Evolutionary conservation across 768 basidiomycete species (phyloP).

Genomic region (Collybiopsis luxurians): DNA sequence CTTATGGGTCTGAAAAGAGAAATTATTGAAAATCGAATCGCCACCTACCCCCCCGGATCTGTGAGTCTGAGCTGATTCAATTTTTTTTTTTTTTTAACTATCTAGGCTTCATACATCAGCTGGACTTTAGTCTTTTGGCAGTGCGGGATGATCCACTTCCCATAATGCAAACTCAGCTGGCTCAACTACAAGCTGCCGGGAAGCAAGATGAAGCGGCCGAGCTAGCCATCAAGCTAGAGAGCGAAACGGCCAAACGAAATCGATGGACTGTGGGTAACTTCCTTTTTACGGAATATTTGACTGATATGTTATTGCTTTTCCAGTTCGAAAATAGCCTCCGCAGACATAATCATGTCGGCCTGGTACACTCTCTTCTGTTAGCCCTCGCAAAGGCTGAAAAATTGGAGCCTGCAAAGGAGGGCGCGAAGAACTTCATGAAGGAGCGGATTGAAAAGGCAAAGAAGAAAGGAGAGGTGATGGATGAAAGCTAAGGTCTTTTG

Average conservation of each 20-base stretch:
- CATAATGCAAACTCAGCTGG: constrained; percentile 56
- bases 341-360: constrained; percentile 83
- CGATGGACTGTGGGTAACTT: constrained; percentile 71
- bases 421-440: constrained; percentile 43
- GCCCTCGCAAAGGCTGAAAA: constrained; percentile 71
- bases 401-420: constrained; percentile 49
- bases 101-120: constrained; percentile 44
- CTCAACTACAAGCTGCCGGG: constrained; percentile 41
- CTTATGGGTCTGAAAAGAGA: constrained; percentile 41
- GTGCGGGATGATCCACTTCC: constrained; percentile 82
- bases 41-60: constrained; percentile 84
- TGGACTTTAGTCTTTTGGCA: constrained; percentile 91
- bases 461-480: constrained; percentile 43
- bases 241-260: constrained; percentile 73
- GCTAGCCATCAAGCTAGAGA: constrained; percentile 51
- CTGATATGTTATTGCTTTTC: constrained; percentile 3
- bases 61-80: constrained; percentile 44
- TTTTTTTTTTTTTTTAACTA: not conserved
- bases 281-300: constrained; percentile 9
- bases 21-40: constrained; percentile 85
- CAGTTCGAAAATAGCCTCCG: constrained; percentile 89
- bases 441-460: constrained; percentile 43
- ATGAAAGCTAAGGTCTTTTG: constrained; percentile 39
- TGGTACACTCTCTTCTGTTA: constrained; percentile 70
- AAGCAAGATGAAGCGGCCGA: constrained; percentile 47